Evolutionary conservation across 441 rosid species (phyloP), one percentile per base, ranked within the genome.

Genomic region (Arabidopsis lyrata): DNA sequence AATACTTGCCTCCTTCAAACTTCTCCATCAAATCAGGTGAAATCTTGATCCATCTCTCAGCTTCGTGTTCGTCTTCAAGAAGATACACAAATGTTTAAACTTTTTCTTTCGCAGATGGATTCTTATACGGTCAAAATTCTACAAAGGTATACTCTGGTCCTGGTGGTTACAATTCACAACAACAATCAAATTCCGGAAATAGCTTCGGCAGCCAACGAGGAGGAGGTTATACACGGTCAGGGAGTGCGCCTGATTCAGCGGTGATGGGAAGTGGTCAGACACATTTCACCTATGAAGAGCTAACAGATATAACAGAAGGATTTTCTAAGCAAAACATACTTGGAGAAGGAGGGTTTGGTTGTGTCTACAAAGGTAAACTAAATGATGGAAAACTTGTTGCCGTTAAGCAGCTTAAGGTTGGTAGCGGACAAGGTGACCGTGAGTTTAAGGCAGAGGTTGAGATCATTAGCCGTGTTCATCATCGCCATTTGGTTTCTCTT

Each of bases 261-360:
- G 50, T 86, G 1, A 64, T 90, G n/a, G 77, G 84, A 13, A 75
- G 81, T 67, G 60, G 81, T 8, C 89, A 83, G 80, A 77, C 85
- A 27, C 66, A 81, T 80, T 91, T 91, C 72, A 81, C 74, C 48
- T 88, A 91, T 15, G 91, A 91, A n/a, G 93, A 90, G 45, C 44
- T 94, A 80, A 83, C 80, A 84, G 89, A 90, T 42, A 88, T 90
- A 76, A 94, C 97, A 14, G 62, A 74, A 29, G 97, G 93, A 52
- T 92, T 94, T 75, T 47, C 92, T 54, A 76, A 76, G 2, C 85
- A 87, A 20, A 90, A 90, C 47, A 79, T 88, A 55, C 77, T 90
- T 15, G 97, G 97, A 11, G 95, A 94, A 81, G 97, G 97, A 13
- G 99, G 97, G 1, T 94, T 94, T 34, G 97, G 99, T 12, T 87